These are phyloP conservation scores for Straminergon stramineum DNA, from an alignment of 225 moss, liverwort and hornwort species.

Conservation along the genomic window DNA sequence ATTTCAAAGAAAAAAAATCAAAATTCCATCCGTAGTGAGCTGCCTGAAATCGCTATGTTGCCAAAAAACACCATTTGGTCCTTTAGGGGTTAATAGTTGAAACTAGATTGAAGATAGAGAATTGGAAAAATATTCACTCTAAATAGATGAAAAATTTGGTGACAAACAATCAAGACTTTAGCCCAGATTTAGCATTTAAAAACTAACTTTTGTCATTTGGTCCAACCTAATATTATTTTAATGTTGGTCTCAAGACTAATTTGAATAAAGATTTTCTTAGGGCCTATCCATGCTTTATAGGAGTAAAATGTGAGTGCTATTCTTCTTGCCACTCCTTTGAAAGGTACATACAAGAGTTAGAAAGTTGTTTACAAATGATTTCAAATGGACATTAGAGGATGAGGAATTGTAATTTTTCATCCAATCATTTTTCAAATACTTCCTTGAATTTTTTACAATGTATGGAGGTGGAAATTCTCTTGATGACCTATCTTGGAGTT, in stretches of 20 bases:
- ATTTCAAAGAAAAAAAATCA: too few relatives aligned
- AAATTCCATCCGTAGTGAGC: too few relatives aligned
- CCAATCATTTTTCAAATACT: not conserved
- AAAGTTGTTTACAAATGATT: not conserved
- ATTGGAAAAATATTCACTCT: too few relatives aligned
- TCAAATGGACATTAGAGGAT: not conserved
- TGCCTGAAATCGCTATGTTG: too few relatives aligned
- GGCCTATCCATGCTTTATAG: not conserved
- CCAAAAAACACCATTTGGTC: too few relatives aligned
- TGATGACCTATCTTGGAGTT: accelerated
- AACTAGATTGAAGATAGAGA: too few relatives aligned
- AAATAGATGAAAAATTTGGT: too few relatives aligned
- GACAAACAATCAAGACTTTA: not conserved
- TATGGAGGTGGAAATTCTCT: not conserved
- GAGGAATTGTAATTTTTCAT: not conserved
- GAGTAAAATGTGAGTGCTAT: not conserved
- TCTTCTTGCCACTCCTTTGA: not conserved
- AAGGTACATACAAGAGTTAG: not conserved
- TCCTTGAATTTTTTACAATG: not conserved
- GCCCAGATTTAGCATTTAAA: not conserved
- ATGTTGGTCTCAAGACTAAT: not conserved
- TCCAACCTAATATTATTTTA: not conserved
- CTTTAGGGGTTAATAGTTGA: too few relatives aligned
- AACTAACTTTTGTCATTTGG: not conserved
- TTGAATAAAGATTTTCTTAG: not conserved